Evolutionary conservation across 1,284 basidiomycete genomes (phyloP).

Genomic region (Somion occarium): DNA sequence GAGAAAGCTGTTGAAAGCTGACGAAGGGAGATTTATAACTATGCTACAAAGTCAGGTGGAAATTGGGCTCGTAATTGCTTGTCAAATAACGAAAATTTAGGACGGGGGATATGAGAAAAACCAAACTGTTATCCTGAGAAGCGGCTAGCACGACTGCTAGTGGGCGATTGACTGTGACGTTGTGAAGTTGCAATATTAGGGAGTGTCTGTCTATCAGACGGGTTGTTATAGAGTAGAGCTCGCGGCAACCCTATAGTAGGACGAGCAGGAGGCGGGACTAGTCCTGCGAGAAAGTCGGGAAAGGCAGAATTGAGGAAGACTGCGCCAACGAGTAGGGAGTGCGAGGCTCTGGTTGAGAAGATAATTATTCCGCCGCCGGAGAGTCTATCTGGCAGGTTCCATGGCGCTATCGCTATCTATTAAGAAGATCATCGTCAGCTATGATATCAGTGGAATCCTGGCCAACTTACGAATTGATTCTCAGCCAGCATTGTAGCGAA

Average conservation of each 20-base stretch:
- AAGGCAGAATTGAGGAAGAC: conserved; percentile 48
- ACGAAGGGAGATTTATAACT: not conserved
- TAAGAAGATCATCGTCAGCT: not conserved
- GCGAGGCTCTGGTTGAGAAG: conserved; percentile 48
- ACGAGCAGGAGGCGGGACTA: conserved; percentile 9
- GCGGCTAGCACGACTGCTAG: not conserved
- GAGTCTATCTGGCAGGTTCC: conserved; percentile 39
- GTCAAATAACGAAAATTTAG: too few species aligned
- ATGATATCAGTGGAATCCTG: conserved; percentile 1
- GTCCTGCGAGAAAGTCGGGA: conserved; percentile 42
- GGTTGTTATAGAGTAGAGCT: conserved; percentile 13
- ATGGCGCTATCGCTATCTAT: conserved; percentile 54
- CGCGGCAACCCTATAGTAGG: conserved; percentile 11
- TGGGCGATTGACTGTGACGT: conserved; percentile 13
- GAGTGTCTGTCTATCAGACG: conserved; percentile 11
- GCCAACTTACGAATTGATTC: conserved; percentile 42
- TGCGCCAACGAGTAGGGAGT: conserved; percentile 54
- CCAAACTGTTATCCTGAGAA: not conserved
- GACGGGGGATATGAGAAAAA: not conserved
- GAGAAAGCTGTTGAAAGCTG: not conserved
- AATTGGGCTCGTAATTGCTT: not conserved
- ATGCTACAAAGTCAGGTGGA: not conserved
- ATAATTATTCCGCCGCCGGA: conserved; percentile 53
- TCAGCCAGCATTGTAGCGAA: conserved; percentile 48
- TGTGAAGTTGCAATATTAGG: conserved; percentile 22